Evolutionary conservation across 192 early-diverging fungal species (phyloP).

Genomic region (Backusella australiensis): DNA sequence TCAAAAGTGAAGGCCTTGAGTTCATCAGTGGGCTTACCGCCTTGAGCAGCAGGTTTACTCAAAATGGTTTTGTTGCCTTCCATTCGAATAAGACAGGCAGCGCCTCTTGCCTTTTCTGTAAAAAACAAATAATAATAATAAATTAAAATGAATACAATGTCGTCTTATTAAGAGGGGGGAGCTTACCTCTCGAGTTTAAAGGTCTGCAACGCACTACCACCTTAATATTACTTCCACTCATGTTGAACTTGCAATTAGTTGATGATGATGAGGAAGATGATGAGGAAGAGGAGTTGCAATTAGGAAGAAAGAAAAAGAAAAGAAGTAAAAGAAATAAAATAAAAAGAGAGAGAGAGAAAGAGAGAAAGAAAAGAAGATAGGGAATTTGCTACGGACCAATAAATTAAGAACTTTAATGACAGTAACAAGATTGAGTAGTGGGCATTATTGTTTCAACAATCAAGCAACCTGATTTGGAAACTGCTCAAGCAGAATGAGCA

Average conservation of each 20-base stretch:
- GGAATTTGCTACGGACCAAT: background rate
- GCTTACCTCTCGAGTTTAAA: constrained; percentile 64
- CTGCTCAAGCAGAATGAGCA: background rate
- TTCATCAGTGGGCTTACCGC: constrained; percentile 33
- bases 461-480: background rate
- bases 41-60: constrained; percentile 42
- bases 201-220: constrained; percentile 81
- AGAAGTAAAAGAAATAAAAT: background rate
- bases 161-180: no score
- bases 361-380: background rate
- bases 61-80: constrained; percentile 68
- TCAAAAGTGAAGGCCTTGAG: constrained; percentile 80
- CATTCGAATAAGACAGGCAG: constrained; percentile 67
- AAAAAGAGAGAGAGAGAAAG: background rate
- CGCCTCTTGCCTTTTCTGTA: constrained; percentile 59
- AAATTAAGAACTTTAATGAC: background rate
- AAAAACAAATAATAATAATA: background rate
- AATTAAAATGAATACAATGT: background rate
- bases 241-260: constrained; percentile 19
- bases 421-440: background rate
- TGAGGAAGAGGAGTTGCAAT: constrained; percentile 2
- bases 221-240: constrained; percentile 56
- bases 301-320: background rate
- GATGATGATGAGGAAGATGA: background rate
- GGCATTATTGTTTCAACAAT: background rate